These are phyloP conservation scores for Akebia trifoliata DNA, from an alignment of 164 flowering plant species.

Conservation along the genomic window DNA sequence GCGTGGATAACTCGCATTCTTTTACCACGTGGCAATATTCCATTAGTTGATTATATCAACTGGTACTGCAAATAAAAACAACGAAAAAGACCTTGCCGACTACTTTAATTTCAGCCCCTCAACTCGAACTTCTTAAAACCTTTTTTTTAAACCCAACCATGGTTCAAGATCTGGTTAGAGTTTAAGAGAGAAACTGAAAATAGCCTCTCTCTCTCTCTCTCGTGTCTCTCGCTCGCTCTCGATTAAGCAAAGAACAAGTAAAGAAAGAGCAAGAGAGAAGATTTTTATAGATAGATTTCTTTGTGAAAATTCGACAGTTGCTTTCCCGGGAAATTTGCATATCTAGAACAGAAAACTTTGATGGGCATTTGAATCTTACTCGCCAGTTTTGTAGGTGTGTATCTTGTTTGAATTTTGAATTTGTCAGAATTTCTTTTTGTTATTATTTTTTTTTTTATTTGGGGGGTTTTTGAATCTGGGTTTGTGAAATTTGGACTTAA, in stretches of 20 bases:
- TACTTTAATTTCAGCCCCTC: not conserved
- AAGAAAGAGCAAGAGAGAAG: not conserved
- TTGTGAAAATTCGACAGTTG: too few species aligned
- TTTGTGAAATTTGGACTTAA: not conserved
- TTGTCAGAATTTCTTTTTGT: not conserved
- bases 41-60: too few species aligned
- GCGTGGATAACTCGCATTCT: too few species aligned
- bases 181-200: not conserved
- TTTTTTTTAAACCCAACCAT: constrained; percentile 1
- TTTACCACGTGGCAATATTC: too few species aligned
- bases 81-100: not conserved
- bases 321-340: not conserved
- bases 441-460: not conserved
- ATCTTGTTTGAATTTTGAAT: not conserved
- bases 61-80: too few species aligned
- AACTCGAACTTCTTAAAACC: too few species aligned
- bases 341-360: not conserved
- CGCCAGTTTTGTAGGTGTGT: not conserved
- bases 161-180: not conserved
- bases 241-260: not conserved
- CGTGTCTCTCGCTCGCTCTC: too few species aligned
- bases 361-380: not conserved
- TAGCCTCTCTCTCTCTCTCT: constrained; percentile 3
- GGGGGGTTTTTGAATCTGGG: too few species aligned
- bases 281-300: not conserved